Evolutionary conservation across 2,329 filamentous ascomycete genomes (phyloP).

Genomic region (Exophiala sp.): DNA sequence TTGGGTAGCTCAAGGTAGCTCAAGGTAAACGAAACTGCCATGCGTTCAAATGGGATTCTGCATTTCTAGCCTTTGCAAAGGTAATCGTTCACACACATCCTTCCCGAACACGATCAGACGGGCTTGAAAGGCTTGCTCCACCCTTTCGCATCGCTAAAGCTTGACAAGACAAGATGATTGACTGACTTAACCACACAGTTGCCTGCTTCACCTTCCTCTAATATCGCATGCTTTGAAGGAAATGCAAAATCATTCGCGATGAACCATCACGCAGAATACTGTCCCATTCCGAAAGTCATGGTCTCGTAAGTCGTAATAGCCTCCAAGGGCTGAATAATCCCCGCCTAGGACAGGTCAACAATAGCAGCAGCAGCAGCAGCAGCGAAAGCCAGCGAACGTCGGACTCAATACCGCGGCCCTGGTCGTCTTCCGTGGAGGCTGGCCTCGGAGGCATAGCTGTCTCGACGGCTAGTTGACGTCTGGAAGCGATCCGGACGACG

Average conservation of each 20-base stretch:
- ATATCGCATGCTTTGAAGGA: constrained; percentile 11
- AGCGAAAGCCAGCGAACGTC: background rate
- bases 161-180: constrained; percentile 7
- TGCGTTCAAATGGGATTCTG: constrained; percentile 7
- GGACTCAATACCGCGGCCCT: constrained; percentile 13
- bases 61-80: constrained; percentile 11
- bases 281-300: constrained; percentile 7
- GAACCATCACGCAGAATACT: constrained; percentile 10
- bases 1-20: too few relatives aligned
- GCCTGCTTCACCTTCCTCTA: constrained; percentile 21
- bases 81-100: constrained; percentile 22
- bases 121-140: constrained; percentile 7
- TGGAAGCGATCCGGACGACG: constrained; percentile 14
- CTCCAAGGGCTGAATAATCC: background rate
- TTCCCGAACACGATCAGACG: constrained; percentile 6
- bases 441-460: constrained; percentile 14
- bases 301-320: constrained; percentile 8
- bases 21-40: too few relatives aligned
- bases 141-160: constrained; percentile 16
- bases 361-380: background rate
- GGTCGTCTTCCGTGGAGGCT: constrained; percentile 10
- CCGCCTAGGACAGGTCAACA: background rate
- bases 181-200: constrained; percentile 18
- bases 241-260: constrained; percentile 16
- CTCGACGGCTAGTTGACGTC: constrained; percentile 14